These are phyloP conservation scores for Sungouiozyma intestinalis DNA, from an alignment of 805 yeast genomes.

Conservation along the genomic window DNA sequence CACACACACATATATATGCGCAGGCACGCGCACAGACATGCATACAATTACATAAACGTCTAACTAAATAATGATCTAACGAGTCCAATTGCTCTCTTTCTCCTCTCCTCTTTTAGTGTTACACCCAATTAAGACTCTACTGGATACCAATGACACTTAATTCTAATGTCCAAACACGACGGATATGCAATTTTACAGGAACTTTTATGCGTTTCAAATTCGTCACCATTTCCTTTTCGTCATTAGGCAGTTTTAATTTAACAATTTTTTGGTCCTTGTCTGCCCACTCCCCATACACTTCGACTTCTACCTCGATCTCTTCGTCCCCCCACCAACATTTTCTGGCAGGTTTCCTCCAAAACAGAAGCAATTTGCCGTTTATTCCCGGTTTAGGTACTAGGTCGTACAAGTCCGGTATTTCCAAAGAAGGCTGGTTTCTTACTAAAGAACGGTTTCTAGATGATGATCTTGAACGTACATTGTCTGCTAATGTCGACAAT, in stretches of 20 bases:
- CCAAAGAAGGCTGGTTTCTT: conserved; percentile 23
- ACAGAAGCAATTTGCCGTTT: conserved; percentile 61
- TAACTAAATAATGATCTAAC: background rate
- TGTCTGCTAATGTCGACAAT: conserved; percentile 51
- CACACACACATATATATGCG: background rate
- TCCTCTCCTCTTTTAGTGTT: too few relatives aligned
- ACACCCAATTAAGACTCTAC: too few relatives aligned
- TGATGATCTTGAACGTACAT: conserved; percentile 48
- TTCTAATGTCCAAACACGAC: conserved; percentile 96
- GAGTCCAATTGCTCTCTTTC: background rate
- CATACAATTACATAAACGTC: background rate
- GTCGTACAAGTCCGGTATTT: conserved; percentile 23
- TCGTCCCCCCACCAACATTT: conserved; percentile 96
- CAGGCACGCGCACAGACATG: background rate
- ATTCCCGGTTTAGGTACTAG: conserved; percentile 28
- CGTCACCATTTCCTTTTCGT: conserved; percentile 5
- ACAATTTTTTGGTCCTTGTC: conserved; percentile 7
- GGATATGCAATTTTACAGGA: conserved; percentile 62
- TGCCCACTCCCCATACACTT: conserved; percentile 22
- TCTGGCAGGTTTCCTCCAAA: conserved; percentile 97
- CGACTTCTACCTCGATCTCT: conserved; percentile 35
- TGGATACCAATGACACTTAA: conserved; percentile 79
- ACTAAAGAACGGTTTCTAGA: conserved; percentile 38
- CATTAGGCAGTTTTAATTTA: conserved; percentile 10
- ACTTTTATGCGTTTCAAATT: conserved; percentile 22